phyloP scores from a whole-genome alignment of 192 early-diverging fungal species.

The Jimgerdemannia flammicorona region DNA sequence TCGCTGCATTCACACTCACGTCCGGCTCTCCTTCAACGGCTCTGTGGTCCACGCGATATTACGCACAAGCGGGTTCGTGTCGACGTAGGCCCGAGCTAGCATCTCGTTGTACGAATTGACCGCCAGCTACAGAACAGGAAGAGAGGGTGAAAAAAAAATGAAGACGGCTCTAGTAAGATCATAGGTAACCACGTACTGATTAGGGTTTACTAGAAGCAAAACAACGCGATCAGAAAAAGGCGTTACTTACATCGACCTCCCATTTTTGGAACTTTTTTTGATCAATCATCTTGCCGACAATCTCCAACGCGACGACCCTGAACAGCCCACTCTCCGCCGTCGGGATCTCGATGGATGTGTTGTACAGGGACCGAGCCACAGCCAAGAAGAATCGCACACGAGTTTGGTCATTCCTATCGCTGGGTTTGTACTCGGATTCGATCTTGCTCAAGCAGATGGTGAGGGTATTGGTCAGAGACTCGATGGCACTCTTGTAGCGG shows the following conservation, averaged over 20 bases:
- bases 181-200: not conserved
- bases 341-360: not conserved
- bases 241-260: not conserved
- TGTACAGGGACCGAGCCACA: not conserved
- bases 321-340: not conserved
- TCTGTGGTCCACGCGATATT: not conserved
- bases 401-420: not conserved
- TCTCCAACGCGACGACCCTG: not conserved
- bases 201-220: too few species aligned
- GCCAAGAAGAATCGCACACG: not conserved
- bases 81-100: not conserved
- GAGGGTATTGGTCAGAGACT: not conserved
- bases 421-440: not conserved
- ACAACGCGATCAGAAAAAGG: not conserved
- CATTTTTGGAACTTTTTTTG: not conserved
- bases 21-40: too few species aligned
- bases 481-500: not conserved
- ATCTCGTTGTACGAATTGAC: not conserved
- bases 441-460: not conserved
- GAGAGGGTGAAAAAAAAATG: not conserved
- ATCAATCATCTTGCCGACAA: not conserved
- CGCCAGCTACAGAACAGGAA: not conserved
- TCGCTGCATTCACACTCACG: too few species aligned
- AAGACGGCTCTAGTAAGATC: not conserved
- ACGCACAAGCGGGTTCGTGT: not conserved